These are phyloP conservation scores for Xylariaceae sp. DNA, from an alignment of 2,329 filamentous ascomycete genomes.

Conservation along the genomic window DNA sequence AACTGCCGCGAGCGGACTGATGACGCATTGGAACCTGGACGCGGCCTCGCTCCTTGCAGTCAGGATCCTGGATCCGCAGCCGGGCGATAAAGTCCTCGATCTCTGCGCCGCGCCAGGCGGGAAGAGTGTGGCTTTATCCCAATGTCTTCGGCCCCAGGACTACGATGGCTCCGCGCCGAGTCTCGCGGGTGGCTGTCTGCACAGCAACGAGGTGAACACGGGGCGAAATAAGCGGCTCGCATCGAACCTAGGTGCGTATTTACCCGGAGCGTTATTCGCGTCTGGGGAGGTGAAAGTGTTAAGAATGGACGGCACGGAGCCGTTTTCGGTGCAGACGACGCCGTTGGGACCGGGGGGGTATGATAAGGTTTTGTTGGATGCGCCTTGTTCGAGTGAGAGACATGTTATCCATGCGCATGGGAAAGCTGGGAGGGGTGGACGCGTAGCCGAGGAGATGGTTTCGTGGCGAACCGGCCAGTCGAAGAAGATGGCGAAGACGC, in stretches of 20 bases:
- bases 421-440: slow-evolving; percentile 29
- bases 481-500: slow-evolving; percentile 33
- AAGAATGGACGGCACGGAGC: slow-evolving; percentile 26
- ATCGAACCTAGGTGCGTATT: slow-evolving; percentile 26
- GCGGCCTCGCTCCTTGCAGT: slow-evolving; percentile 30
- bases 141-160: slow-evolving; percentile 25
- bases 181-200: slow-evolving; percentile 31
- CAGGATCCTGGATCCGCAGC: slow-evolving; percentile 31
- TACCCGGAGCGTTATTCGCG: slow-evolving; percentile 23
- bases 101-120: slow-evolving; percentile 35
- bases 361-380: slow-evolving; percentile 38
- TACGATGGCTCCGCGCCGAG: slow-evolving; percentile 13
- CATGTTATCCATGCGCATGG: slow-evolving; percentile 36
- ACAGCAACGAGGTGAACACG: slow-evolving; percentile 35
- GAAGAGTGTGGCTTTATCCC: slow-evolving; percentile 19
- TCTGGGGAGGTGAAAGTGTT: slow-evolving; percentile 24
- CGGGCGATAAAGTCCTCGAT: slow-evolving; percentile 36
- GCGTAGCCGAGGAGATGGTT: slow-evolving; percentile 33
- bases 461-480: slow-evolving; percentile 35
- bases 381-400: slow-evolving; percentile 38
- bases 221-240: slow-evolving; percentile 31
- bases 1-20: slow-evolving; percentile 16
- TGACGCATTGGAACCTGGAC: slow-evolving; percentile 32
- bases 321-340: slow-evolving; percentile 25
- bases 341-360: slow-evolving; percentile 32